A percentile compares a stretch with the other conserved stretches of the same genome.
Evolutionary conservation across 306 rosid species (phyloP).

Genomic region (Parietaria judaica): DNA sequence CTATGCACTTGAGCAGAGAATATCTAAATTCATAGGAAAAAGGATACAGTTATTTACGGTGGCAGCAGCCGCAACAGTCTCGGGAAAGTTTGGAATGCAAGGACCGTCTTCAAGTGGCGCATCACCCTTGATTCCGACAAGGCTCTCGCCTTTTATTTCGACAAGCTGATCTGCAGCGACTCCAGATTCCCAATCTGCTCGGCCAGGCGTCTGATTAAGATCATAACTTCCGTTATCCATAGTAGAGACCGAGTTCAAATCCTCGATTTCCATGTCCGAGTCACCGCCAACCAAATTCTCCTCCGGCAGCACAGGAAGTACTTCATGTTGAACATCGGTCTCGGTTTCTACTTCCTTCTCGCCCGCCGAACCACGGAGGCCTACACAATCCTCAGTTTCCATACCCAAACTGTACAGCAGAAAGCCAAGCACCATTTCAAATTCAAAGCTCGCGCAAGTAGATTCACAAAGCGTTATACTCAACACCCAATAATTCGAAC

Average conservation of each 20-base stretch:
- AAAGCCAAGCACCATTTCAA: neutral
- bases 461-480: neutral
- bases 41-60: constrained; percentile 51
- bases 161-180: neutral
- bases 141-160: neutral
- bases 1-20: neutral
- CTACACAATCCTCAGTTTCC: constrained; percentile 38
- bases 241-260: constrained; percentile 21
- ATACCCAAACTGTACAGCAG: constrained; percentile 16
- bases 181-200: neutral
- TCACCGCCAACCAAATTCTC: constrained; percentile 11
- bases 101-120: constrained; percentile 6
- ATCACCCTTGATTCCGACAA: neutral
- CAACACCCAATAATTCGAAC: neutral
- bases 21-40: constrained; percentile 7
- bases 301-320: constrained; percentile 24
- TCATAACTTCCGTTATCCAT: constrained; percentile 5
- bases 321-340: no score
- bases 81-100: constrained; percentile 24
- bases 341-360: no score
- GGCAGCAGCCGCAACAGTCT: constrained; percentile 23
- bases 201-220: neutral
- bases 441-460: no score
- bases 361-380: constrained; percentile 23
- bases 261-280: constrained; percentile 39